These are phyloP conservation scores for Zymoseptoria crescenta DNA, from an alignment of 2,329 filamentous ascomycete species.

Conservation along the genomic window DNA sequence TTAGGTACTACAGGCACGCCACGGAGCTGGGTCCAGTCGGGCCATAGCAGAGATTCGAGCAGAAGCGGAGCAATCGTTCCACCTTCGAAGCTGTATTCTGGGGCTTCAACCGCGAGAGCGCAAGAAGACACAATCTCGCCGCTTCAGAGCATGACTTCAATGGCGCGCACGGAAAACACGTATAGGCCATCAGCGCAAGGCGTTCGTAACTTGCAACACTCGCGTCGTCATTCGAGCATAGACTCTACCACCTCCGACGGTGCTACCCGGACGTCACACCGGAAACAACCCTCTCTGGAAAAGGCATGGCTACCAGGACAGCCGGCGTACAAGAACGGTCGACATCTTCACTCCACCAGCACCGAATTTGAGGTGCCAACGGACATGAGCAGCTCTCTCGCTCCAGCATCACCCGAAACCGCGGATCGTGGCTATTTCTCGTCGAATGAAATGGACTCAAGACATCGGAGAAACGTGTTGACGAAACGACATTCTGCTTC, in stretches of 20 bases:
- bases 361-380: constrained; percentile 16
- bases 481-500: constrained; percentile 52
- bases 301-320: constrained; percentile 42
- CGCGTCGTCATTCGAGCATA: constrained; percentile 78
- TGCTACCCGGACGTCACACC: constrained; percentile 34
- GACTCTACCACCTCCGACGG: constrained; percentile 50
- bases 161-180: constrained; percentile 26
- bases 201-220: constrained; percentile 57
- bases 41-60: background rate
- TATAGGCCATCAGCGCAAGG: constrained; percentile 30
- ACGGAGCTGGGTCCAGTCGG: constrained; percentile 6
- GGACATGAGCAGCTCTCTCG: constrained; percentile 27
- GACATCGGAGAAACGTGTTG: constrained; percentile 52
- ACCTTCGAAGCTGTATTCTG: constrained; percentile 5
- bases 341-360: constrained; percentile 18
- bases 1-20: constrained; percentile 21
- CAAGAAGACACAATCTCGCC: constrained; percentile 23
- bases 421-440: constrained; percentile 90
- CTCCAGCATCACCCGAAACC: constrained; percentile 42
- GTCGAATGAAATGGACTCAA: constrained; percentile 65
- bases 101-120: constrained; percentile 31
- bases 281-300: constrained; percentile 53
- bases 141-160: constrained; percentile 26
- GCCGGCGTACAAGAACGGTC: constrained; percentile 8
- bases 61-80: constrained; percentile 12